Conservation (phyloP, 2,329 filamentous ascomycete species). For the Didymella pomorum region DNA sequence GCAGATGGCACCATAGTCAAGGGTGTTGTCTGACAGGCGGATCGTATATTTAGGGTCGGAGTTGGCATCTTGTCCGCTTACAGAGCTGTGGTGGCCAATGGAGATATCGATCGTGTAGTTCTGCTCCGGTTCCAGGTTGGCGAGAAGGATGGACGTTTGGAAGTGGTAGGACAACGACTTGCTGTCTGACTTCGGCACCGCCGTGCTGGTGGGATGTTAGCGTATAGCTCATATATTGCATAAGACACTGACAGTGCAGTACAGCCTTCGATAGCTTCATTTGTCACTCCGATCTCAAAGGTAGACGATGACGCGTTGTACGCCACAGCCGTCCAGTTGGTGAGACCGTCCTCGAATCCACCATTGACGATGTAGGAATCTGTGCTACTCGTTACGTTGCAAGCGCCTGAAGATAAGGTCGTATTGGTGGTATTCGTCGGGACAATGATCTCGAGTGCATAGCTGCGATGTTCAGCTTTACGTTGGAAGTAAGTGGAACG, state of each 20-base stretch:
- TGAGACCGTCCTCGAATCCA: constrained; percentile 5
- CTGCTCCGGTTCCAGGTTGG: background rate
- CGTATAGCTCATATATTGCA: background rate
- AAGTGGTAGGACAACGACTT: constrained; percentile 6
- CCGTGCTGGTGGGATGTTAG: background rate
- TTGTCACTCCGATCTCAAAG: constrained; percentile 2
- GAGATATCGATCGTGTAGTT: constrained; percentile 4
- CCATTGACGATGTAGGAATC: background rate
- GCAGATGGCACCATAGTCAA: constrained; percentile 7
- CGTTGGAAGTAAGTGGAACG: background rate
- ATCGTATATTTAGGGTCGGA: constrained; percentile 11
- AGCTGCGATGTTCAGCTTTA: constrained; percentile 1
- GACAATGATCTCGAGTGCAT: constrained; percentile 2
- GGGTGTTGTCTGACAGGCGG: background rate
- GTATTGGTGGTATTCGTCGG: background rate
- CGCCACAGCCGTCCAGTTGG: constrained; percentile 7
- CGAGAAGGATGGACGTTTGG: background rate
- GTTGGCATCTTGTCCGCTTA: background rate
- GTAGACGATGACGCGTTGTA: background rate
- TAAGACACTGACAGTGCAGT: constrained; percentile 4
- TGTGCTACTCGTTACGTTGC: background rate
- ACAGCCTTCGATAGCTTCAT: background rate
- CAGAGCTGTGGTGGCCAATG: constrained; percentile 1
- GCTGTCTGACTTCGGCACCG: constrained; percentile 1
- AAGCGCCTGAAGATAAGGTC: background rate